Conservation (phyloP, 1,139 yeast species). For the Sugiyamaella castrensis region DNA sequence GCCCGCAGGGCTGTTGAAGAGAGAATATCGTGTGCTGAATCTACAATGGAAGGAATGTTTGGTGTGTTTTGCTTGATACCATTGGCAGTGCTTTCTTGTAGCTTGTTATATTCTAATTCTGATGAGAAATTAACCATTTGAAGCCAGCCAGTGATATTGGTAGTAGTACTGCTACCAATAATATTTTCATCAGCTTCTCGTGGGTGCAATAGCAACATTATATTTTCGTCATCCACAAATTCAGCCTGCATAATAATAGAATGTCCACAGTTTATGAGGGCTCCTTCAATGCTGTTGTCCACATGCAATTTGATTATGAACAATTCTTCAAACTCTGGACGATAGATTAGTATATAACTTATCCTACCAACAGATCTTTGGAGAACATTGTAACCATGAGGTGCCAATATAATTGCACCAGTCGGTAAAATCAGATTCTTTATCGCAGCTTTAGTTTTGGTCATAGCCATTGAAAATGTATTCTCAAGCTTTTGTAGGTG, state of each 20-base stretch:
- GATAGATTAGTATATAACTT: constrained; percentile 10
- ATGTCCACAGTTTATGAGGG: constrained; percentile 1
- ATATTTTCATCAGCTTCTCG: too few relatives aligned
- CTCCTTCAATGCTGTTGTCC: not conserved
- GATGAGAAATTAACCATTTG: too few relatives aligned
- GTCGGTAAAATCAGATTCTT: constrained; percentile 2
- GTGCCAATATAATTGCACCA: not conserved
- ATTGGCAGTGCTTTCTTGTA: too few relatives aligned
- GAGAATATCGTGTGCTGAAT: not conserved
- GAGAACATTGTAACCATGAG: constrained; percentile 1
- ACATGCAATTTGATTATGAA: not conserved
- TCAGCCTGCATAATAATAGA: constrained; percentile 18
- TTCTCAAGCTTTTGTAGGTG: constrained; percentile 2
- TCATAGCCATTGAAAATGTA: not conserved
- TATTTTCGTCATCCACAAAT: constrained; percentile 22
- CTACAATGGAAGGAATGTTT: not conserved
- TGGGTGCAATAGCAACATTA: constrained; percentile 15
- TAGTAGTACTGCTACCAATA: too few relatives aligned
- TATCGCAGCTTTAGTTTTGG: constrained; percentile 9
- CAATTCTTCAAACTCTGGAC: not conserved
- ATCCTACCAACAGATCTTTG: constrained; percentile 1
- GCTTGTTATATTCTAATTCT: too few relatives aligned
- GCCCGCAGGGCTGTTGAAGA: not conserved
- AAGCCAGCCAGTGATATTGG: too few relatives aligned
- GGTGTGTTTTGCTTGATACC: too few relatives aligned